These are phyloP conservation scores for Trichaptum fuscoviolaceum DNA, from an alignment of 768 basidiomycete species.

Conservation along the genomic window DNA sequence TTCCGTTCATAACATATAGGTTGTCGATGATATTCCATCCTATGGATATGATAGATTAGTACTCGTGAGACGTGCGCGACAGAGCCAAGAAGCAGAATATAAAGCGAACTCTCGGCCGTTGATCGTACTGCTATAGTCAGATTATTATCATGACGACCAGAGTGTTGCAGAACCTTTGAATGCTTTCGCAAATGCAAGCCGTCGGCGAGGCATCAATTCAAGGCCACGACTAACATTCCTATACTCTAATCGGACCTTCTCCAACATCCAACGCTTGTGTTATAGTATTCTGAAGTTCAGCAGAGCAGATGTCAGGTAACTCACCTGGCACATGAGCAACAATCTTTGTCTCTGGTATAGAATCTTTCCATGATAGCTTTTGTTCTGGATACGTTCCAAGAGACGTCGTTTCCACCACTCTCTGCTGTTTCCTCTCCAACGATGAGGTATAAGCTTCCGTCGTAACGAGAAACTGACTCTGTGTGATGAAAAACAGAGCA, in stretches of 20 bases:
- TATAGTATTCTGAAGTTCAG: neutral
- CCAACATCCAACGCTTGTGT: too few relatives aligned
- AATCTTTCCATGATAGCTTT: conserved; percentile 34
- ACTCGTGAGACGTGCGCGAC: conserved; percentile 5
- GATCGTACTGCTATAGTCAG: neutral
- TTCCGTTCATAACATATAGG: conserved; percentile 76
- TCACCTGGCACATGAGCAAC: conserved; percentile 73
- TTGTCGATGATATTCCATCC: conserved; percentile 91
- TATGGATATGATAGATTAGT: conserved; percentile 24
- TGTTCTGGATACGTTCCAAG: neutral
- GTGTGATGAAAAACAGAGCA: conserved; percentile 42
- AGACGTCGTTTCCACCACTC: neutral
- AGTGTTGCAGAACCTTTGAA: too few relatives aligned
- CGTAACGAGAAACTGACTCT: conserved; percentile 22
- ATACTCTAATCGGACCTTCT: too few relatives aligned
- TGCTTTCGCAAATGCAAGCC: too few relatives aligned
- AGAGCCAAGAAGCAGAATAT: conserved; percentile 9
- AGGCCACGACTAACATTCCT: too few relatives aligned
- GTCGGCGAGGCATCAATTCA: too few relatives aligned
- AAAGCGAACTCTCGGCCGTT: conserved; percentile 7
- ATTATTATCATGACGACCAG: too few relatives aligned
- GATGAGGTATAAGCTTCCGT: conserved; percentile 4
- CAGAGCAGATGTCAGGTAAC: conserved; percentile 15
- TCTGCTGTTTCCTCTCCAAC: neutral
- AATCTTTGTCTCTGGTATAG: conserved; percentile 56